These are phyloP conservation scores for Fraxinus pennsylvanica DNA, from an alignment of 257 asterid species.

Conservation along the genomic window DNA sequence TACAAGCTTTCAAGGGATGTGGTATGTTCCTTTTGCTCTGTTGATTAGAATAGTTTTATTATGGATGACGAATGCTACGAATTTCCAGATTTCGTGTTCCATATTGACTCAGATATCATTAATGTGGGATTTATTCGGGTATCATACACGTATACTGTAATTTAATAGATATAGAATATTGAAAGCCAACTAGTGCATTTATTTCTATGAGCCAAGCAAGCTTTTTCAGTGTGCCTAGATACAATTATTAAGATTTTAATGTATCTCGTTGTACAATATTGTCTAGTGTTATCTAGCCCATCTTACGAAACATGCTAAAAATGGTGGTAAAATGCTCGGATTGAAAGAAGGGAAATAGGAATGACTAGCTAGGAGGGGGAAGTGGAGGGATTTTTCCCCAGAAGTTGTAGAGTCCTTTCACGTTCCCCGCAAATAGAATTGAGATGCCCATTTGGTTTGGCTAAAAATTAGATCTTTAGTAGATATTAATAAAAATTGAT, in stretches of 20 bases:
- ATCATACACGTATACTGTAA: not conserved
- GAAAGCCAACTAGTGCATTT: not conserved
- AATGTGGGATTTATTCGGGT: not conserved
- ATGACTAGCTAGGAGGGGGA: not conserved
- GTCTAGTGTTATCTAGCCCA: not conserved
- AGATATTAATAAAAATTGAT: no score
- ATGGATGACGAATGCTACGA: not conserved
- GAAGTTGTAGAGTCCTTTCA: no score
- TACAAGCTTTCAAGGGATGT: conserved; percentile 12
- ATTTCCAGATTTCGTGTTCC: not conserved
- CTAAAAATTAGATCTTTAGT: no score
- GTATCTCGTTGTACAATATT: not conserved
- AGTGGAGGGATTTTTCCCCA: no score
- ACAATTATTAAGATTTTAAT: not conserved
- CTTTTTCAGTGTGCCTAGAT: not conserved
- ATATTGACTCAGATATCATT: not conserved
- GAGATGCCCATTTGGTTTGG: no score
- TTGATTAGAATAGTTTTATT: conserved; percentile 5
- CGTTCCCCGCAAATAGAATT: not conserved
- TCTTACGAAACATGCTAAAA: not conserved
- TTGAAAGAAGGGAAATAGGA: not conserved
- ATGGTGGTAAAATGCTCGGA: not conserved
- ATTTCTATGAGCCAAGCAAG: not conserved
- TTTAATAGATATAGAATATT: not conserved
- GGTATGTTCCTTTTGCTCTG: conserved; percentile 2